Conservation (phyloP, 225 moss, liverwort and hornwort genomes). For the Marchantia polymorpha region DNA sequence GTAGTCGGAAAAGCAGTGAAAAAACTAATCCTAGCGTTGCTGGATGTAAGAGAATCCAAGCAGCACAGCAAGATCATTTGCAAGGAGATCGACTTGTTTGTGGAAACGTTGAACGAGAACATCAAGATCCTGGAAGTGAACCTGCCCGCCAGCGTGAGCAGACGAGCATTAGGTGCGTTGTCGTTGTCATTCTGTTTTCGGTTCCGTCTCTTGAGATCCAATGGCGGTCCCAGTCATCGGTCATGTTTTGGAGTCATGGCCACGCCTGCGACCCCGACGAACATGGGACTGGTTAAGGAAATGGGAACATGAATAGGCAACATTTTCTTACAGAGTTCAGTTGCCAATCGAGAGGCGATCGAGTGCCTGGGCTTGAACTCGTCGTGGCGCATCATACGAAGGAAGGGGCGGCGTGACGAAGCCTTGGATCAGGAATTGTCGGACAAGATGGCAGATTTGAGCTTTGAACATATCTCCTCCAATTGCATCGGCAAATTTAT, state of each 20-base stretch:
- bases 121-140: not conserved
- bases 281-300: not conserved
- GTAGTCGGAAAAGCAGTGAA: not conserved
- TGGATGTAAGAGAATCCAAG: conserved; percentile 5
- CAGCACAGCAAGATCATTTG: conserved; percentile 14
- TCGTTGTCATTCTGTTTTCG: not conserved
- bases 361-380: not conserved
- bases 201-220: not conserved
- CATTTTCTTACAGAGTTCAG: not conserved
- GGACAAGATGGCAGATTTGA: not conserved
- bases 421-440: not conserved
- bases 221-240: not conserved
- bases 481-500: not conserved
- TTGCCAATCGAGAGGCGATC: not conserved
- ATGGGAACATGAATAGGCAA: not conserved
- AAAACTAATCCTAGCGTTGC: not conserved
- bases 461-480: not conserved
- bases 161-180: conserved; percentile 5
- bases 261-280: not conserved
- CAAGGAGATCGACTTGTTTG: conserved; percentile 15
- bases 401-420: not conserved
- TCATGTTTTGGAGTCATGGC: not conserved
- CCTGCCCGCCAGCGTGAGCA: conserved; percentile 4
- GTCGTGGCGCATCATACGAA: not conserved
- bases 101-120: conserved; percentile 11